Evolutionary conservation across 371 early-diverging fungal species (phyloP), one percentile per base, ranked within the genome.

Genomic region (Mortierella sp.): DNA sequence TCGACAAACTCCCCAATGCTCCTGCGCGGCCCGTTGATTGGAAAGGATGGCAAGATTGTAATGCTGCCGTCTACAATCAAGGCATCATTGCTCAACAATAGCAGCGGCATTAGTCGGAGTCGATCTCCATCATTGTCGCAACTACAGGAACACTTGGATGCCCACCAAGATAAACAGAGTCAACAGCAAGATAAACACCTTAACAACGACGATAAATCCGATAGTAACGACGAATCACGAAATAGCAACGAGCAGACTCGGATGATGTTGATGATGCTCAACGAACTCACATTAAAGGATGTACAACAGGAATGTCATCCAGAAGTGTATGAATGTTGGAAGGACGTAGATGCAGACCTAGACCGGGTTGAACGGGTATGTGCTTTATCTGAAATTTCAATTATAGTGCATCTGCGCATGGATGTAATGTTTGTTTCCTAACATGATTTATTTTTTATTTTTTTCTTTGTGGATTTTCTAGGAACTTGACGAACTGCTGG

Each of bases 401-500:
- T 36, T 5, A 36, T 36, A 36, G 36, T 36, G 36, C 36, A 6
- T 36, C 36, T 36, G 6, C 36, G 15, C 8, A n/a, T 52, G 21
- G 19, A 11, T 22, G 32, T 55, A 16, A 3, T 15, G 3, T 38
- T 65, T 33, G 15, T 43, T n/a, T 7, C 33, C 41, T 66, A 6
- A 59, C 22, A 11, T 32, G 16, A 52, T 13, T 19, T 4, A 47
- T 60, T 21, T 22, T 53, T 21, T 62, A 58, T 48, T 41, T n/a
- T 47, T 65, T 36, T 40, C 53, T 55, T 52, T 36, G 57, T 15
- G 6, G 40, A 28, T 33, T 9, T 36, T 38, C 2, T 72, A 81
- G 82, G 82, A 81, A 63, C 82, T 81, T 53, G 82, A 81, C 61
- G 82, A 75, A 69, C 60, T 81, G 66, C 59, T 81, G 76, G 73